A percentile compares a stretch with the other conserved stretches of the same genome.
Conservation (phyloP, 2,329 filamentous ascomycete species). For the Talaromyces atroroseus region DNA sequence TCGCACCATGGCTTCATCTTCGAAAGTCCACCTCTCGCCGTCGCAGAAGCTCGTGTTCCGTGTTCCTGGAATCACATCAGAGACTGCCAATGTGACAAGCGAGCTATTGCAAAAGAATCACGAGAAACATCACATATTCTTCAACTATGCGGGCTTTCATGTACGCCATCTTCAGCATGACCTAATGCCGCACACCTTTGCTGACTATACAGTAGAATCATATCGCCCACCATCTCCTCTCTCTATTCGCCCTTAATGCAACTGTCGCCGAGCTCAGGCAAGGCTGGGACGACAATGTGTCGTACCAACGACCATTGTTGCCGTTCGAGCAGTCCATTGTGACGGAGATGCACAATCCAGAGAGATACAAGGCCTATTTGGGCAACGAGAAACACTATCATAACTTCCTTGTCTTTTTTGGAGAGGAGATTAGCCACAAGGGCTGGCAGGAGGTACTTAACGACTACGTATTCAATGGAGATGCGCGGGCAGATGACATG, state of each 20-base stretch:
- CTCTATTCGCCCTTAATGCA: slow-evolving; percentile 70
- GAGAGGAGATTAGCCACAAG: slow-evolving; percentile 60
- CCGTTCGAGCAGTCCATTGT: slow-evolving; percentile 47
- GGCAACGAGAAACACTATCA: slow-evolving; percentile 62
- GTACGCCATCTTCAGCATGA: slow-evolving; percentile 28
- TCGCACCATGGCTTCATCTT: not conserved
- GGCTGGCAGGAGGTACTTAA: slow-evolving; percentile 59
- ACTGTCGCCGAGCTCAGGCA: slow-evolving; percentile 52
- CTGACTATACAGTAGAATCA: slow-evolving; percentile 49
- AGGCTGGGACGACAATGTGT: slow-evolving; percentile 59
- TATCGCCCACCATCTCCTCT: slow-evolving; percentile 70
- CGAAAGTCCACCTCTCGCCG: not conserved
- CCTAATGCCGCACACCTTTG: not conserved
- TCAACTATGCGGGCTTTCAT: slow-evolving; percentile 69
- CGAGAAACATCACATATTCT: slow-evolving; percentile 69
- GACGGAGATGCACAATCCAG: slow-evolving; percentile 52
- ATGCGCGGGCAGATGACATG: slow-evolving; percentile 62
- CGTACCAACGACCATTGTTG: slow-evolving; percentile 58
- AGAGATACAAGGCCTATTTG: slow-evolving; percentile 53
- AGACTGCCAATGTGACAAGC: slow-evolving; percentile 29
- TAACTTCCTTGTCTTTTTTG: slow-evolving; percentile 72
- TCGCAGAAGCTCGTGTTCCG: not conserved
- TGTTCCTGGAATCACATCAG: not conserved
- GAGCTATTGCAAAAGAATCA: slow-evolving; percentile 74
- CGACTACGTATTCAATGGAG: slow-evolving; percentile 63